These are phyloP conservation scores for Vitellaria paradoxa DNA, from an alignment of 179 eudicot genomes.

Conservation along the genomic window DNA sequence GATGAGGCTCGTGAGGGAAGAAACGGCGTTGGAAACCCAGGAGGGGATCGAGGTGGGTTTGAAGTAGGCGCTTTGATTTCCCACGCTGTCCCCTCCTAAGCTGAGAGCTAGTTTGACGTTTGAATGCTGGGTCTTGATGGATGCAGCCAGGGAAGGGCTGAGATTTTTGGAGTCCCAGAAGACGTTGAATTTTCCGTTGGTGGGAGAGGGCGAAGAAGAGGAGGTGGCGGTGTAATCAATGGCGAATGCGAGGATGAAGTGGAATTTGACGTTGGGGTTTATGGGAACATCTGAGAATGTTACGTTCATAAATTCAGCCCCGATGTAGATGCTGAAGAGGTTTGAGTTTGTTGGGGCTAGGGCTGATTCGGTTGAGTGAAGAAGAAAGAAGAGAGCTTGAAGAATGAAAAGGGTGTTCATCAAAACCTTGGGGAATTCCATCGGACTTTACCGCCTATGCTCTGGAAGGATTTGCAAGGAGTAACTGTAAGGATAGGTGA, in stretches of 20 bases:
- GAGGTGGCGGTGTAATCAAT: slow-evolving; percentile 25
- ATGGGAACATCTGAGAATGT: slow-evolving; percentile 18
- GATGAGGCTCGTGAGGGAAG: slow-evolving; percentile 40
- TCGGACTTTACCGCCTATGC: not conserved
- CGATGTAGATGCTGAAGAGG: slow-evolving; percentile 23
- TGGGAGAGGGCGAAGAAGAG: slow-evolving; percentile 22
- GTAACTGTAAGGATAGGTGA: no score
- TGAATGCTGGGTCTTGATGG: slow-evolving; percentile 14
- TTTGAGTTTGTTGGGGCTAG: not conserved
- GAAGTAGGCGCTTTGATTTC: slow-evolving; percentile 28
- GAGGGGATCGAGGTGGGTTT: slow-evolving; percentile 40
- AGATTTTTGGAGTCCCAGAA: slow-evolving; percentile 25
- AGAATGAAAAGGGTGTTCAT: not conserved
- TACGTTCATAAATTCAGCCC: slow-evolving; percentile 15
- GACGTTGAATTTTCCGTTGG: slow-evolving; percentile 27
- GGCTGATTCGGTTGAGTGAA: not conserved
- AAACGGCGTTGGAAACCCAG: slow-evolving; percentile 58
- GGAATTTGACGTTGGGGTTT: slow-evolving; percentile 11
- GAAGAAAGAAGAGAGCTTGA: slow-evolving; percentile 5
- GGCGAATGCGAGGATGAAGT: slow-evolving; percentile 24
- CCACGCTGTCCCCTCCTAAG: slow-evolving; percentile 49
- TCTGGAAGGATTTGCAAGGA: not conserved
- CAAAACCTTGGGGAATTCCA: slow-evolving; percentile 4
- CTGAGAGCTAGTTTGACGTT: slow-evolving; percentile 34
- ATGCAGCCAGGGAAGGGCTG: slow-evolving; percentile 12